Base-by-base conservation (phyloP, 2,329 filamentous ascomycete genomes). In the Phyllosticta citribraziliensis region DNA sequence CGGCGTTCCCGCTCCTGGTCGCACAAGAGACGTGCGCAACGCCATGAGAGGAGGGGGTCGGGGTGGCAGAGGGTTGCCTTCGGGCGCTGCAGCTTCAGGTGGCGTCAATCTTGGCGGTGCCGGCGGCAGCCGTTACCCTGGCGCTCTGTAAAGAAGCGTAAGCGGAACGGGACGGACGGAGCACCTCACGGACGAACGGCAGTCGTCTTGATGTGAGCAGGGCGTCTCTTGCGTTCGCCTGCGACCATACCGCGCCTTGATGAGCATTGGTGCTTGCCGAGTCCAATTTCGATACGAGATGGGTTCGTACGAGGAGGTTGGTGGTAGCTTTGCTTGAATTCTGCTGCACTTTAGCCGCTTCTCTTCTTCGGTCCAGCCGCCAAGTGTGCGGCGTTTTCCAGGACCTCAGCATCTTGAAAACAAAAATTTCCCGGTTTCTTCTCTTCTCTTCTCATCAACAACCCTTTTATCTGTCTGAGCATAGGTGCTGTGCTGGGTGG, bases 1-100 rank as follows among this genome's bases (percentile, higher is more conserved):
- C 5, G 76, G 76, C 5, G 69, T 74, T 8, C 71, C 70, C 3
- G 62, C 70, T n/a, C 66, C 67, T 10, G 66, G 72, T 53, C 67
- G 72, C 9, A 67, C 70, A 55, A 69, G 70, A 10, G 72, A 70
- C 17, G 64, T 66, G 24, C 47, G 33, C 20, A 22, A 33, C 6
- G 47, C 35, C 51, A 53, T 52, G 19, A 25, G 58, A 47, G 58
- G 58, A 8, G 40, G 47, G 27, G 24, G 55, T 14, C 25, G 54
- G 8, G 58, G 54, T 14, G n/a, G 24, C 6, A 47, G n/a, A 35
- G 55, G 47, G 30, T 20, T 17, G 33, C 54, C 58, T 11, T 17
- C 51, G n/a, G 54, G 53, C 12, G 58, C 58, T n/a, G 56, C 58
- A 17, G 25, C 33, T 40, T 40, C 33, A 40, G 33, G 33, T 40